These are phyloP conservation scores for Plasmodium cynomolgi DNA, from an alignment of 169 alveolate genomes.

Conservation along the genomic window DNA sequence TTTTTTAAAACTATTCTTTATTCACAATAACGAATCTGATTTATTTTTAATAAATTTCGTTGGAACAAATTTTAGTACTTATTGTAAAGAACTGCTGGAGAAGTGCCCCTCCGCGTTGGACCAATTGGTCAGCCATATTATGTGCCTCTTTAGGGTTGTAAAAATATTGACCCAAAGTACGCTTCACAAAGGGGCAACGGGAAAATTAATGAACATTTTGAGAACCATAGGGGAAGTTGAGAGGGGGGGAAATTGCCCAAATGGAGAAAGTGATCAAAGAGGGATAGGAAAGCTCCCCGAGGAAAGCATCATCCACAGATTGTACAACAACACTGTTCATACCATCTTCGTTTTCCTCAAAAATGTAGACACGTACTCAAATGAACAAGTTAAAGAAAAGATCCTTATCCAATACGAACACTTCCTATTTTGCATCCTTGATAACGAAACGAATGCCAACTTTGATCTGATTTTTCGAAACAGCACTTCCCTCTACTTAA, in stretches of 20 bases:
- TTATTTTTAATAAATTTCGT: constrained; percentile 33
- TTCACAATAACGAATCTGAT: constrained; percentile 17
- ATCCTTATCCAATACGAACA: constrained; percentile 40
- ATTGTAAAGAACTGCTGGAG: constrained; percentile 14
- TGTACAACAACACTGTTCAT: constrained; percentile 14
- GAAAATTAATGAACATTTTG: constrained; percentile 1
- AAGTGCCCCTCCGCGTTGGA: constrained; percentile 39
- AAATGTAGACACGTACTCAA: constrained; percentile 17
- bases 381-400: constrained; percentile 42
- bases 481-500: constrained; percentile 20
- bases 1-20: constrained; percentile 16
- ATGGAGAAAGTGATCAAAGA: neutral
- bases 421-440: constrained; percentile 23
- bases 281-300: neutral
- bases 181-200: neutral
- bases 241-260: neutral
- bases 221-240: neutral
- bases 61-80: neutral
- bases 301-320: neutral
- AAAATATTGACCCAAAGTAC: constrained; percentile 8
- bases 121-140: constrained; percentile 20
- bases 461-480: constrained; percentile 41
- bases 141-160: constrained; percentile 7
- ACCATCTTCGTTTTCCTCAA: constrained; percentile 29
- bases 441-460: constrained; percentile 24